These are phyloP conservation scores for Didymella glomerata DNA, from an alignment of 2,329 filamentous ascomycete genomes.

Conservation along the genomic window DNA sequence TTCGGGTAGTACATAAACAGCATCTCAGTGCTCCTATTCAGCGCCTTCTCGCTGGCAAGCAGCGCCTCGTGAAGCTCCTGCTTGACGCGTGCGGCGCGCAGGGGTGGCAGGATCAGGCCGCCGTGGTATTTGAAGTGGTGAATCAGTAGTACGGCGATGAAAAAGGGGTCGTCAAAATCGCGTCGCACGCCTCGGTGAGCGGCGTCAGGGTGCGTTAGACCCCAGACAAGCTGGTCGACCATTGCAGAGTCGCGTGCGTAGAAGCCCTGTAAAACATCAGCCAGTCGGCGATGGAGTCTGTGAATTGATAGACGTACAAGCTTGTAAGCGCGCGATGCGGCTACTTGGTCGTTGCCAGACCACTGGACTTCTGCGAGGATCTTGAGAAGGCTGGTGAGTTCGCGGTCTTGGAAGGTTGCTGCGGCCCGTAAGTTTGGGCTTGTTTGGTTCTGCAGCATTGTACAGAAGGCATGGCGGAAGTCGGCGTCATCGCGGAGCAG, in stretches of 20 bases:
- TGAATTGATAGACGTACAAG: background rate
- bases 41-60: background rate
- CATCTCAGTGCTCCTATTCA: background rate
- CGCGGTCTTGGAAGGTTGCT: background rate
- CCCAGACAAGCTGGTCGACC: constrained; percentile 24
- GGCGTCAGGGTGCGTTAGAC: constrained; percentile 5
- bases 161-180: constrained; percentile 2
- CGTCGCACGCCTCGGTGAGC: constrained; percentile 10
- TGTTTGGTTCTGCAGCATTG: background rate
- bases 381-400: background rate
- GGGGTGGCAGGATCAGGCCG: constrained; percentile 20
- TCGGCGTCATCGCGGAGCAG: background rate
- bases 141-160: constrained; percentile 21
- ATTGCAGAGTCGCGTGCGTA: background rate
- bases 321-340: background rate
- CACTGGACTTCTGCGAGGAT: background rate
- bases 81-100: constrained; percentile 6
- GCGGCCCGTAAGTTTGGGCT: background rate
- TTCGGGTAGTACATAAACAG: constrained; percentile 11
- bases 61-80: constrained; percentile 4
- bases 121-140: constrained; percentile 25
- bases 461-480: background rate
- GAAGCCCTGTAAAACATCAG: background rate
- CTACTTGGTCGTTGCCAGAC: background rate
- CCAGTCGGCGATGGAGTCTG: background rate